phyloP scores from a whole-genome alignment of 306 rosid species.

The Quercus wislizeni region DNA sequence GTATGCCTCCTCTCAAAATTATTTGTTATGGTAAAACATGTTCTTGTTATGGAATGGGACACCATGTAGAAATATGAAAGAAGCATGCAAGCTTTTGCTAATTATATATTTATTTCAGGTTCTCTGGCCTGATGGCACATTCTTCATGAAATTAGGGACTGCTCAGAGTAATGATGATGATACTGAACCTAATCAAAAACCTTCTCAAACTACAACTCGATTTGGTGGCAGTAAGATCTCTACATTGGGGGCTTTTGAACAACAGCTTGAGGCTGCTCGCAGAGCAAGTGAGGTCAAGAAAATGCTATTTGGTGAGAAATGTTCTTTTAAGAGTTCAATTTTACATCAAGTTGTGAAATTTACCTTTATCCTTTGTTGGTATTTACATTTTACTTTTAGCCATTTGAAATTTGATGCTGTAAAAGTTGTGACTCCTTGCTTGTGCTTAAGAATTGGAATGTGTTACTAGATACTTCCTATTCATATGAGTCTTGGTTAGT shows the following conservation, averaged over 20 bases:
- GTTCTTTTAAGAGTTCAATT: background rate
- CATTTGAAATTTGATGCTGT: too few species aligned
- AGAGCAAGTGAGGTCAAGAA: conserved; percentile 86
- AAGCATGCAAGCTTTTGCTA: conserved; percentile 16
- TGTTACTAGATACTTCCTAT: background rate
- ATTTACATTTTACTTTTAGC: background rate
- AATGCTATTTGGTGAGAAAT: conserved; percentile 78
- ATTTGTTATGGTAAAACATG: background rate
- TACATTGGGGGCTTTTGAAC: conserved; percentile 65
- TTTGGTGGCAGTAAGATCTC: conserved; percentile 44
- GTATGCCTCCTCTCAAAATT: background rate
- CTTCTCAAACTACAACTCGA: conserved; percentile 36
- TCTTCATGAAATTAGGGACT: conserved; percentile 50
- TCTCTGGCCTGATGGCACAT: conserved; percentile 89
- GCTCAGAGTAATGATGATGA: conserved; percentile 26
- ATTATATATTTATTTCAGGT: conserved; percentile 46
- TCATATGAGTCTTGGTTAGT: background rate
- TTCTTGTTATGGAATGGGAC: background rate
- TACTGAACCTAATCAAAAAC: conserved; percentile 26
- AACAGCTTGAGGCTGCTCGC: conserved; percentile 95
- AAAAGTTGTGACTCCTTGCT: too few species aligned
- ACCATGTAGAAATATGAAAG: background rate
- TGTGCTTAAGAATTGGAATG: too few species aligned
- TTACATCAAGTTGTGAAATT: background rate
- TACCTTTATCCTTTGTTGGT: background rate